Percentiles rank a stretch among this genome's conserved stretches.
These are phyloP conservation scores for Cornus florida DNA, from an alignment of 148 eudicot genomes.

Conservation along the genomic window DNA sequence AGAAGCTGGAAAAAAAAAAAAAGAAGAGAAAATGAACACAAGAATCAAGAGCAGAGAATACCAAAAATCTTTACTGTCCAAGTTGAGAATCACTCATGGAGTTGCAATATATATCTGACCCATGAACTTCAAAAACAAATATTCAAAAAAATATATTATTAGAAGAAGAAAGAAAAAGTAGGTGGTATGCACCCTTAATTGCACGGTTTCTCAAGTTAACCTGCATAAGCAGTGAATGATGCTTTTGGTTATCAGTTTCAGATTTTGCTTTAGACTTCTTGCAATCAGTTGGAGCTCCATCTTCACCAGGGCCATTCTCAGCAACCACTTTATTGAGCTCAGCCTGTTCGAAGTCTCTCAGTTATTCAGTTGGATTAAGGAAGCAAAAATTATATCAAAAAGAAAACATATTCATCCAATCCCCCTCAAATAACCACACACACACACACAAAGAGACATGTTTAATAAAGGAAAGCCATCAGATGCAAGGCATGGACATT, in stretches of 20 bases:
- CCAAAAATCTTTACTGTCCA: background rate
- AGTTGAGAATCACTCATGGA: background rate
- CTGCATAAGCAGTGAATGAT: slow-evolving; percentile 88
- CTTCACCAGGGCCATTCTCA: slow-evolving; percentile 42
- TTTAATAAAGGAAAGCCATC: background rate
- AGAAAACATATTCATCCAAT: background rate
- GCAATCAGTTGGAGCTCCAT: slow-evolving; percentile 37
- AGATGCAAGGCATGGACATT: background rate
- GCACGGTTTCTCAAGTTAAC: slow-evolving; percentile 34
- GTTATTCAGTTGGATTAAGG: slow-evolving; percentile 1
- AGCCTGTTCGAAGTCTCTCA: slow-evolving; percentile 48
- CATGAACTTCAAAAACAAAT: slow-evolving; percentile 1
- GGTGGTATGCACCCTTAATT: background rate
- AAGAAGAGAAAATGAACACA: slow-evolving; percentile 10
- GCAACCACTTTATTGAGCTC: slow-evolving; percentile 63
- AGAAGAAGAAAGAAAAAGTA: background rate
- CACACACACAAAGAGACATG: too few species aligned
- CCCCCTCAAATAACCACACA: background rate
- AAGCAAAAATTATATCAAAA: slow-evolving; percentile 12
- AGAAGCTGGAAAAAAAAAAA: slow-evolving; percentile 58
- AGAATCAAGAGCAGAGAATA: slow-evolving; percentile 4
- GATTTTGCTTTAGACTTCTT: slow-evolving; percentile 28
- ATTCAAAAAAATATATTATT: background rate
- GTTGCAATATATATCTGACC: background rate
- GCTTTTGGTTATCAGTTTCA: slow-evolving; percentile 50